These are phyloP conservation scores for Mychonastes homosphaera DNA, from an alignment of 139 green algal genomes.

Conservation along the genomic window DNA sequence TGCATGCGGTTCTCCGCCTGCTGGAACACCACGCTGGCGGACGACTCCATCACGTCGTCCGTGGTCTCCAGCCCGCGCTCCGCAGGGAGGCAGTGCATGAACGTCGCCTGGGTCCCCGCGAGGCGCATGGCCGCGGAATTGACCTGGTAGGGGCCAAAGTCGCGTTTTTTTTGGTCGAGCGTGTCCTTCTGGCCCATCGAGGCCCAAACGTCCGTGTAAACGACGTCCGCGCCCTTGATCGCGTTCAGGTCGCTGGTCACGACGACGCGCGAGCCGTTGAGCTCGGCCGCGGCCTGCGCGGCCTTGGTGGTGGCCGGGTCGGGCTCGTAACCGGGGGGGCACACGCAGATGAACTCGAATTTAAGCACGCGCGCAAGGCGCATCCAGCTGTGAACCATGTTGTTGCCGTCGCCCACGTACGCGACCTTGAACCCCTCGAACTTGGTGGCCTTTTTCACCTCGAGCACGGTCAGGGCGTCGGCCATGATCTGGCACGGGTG, in stretches of 20 bases:
- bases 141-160: slow-evolving; percentile 87
- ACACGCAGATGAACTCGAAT: slow-evolving; percentile 90
- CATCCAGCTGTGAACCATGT: slow-evolving; percentile 90
- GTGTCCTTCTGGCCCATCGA: slow-evolving; percentile 98
- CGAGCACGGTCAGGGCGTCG: slow-evolving; percentile 90
- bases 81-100: slow-evolving; percentile 97
- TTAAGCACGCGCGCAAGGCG: slow-evolving; percentile 66
- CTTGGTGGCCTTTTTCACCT: slow-evolving; percentile 58
- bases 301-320: slow-evolving; percentile 70
- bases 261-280: slow-evolving; percentile 31
- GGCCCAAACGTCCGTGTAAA: slow-evolving; percentile 99
- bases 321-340: slow-evolving; percentile 84
- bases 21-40: slow-evolving; percentile 80
- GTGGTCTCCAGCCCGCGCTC: slow-evolving; percentile 83
- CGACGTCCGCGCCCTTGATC: slow-evolving; percentile 83
- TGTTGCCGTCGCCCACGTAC: slow-evolving; percentile 99
- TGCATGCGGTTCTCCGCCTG: slow-evolving; percentile 96
- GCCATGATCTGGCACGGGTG: slow-evolving; percentile 99
- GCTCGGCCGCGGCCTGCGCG: slow-evolving; percentile 39
- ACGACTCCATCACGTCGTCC: slow-evolving; percentile 88
- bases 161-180: slow-evolving; percentile 56
- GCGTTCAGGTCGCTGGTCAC: slow-evolving; percentile 41
- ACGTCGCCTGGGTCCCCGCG: slow-evolving; percentile 75
- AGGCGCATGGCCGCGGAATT: slow-evolving; percentile 76
- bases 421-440: slow-evolving; percentile 79